Conservation (phyloP, 164 flowering plant genomes). For the Magnolia sinica region DNA sequence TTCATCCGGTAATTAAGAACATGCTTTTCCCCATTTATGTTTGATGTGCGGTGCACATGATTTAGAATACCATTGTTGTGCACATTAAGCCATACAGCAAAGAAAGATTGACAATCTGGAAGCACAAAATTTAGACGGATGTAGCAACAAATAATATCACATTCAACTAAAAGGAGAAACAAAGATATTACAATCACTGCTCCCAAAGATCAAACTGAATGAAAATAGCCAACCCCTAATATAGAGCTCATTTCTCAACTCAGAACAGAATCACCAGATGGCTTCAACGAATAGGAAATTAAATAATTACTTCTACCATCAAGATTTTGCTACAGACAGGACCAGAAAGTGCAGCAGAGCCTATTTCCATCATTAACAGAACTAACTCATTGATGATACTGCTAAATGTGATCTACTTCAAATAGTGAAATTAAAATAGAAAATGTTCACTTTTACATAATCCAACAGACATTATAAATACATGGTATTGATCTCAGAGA, state of each 20-base stretch:
- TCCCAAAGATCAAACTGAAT: neutral
- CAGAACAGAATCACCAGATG: neutral
- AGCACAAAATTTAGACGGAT: neutral
- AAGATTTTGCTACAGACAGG: neutral
- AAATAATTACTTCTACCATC: neutral
- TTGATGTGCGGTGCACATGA: too few relatives aligned
- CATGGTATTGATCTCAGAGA: constrained; percentile 19
- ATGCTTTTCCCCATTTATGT: neutral
- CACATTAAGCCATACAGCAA: neutral
- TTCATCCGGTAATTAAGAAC: too few relatives aligned
- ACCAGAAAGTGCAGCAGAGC: neutral
- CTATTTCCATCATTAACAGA: neutral
- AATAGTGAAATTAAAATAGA: neutral
- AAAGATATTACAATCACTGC: too few relatives aligned
- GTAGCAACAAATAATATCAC: neutral
- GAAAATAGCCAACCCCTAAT: neutral
- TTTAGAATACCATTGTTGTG: neutral
- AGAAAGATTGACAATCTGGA: neutral
- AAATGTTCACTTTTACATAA: constrained; percentile 2
- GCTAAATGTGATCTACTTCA: neutral
- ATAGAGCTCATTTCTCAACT: neutral
- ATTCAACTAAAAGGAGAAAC: neutral
- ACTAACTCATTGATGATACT: neutral
- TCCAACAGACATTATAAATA: constrained; percentile 21
- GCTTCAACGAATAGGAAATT: neutral